Percentiles rank a stretch among this genome's conserved stretches.
Conservation (phyloP, 1,284 basidiomycete genomes). For the Ceratobasidium sp. region DNA sequence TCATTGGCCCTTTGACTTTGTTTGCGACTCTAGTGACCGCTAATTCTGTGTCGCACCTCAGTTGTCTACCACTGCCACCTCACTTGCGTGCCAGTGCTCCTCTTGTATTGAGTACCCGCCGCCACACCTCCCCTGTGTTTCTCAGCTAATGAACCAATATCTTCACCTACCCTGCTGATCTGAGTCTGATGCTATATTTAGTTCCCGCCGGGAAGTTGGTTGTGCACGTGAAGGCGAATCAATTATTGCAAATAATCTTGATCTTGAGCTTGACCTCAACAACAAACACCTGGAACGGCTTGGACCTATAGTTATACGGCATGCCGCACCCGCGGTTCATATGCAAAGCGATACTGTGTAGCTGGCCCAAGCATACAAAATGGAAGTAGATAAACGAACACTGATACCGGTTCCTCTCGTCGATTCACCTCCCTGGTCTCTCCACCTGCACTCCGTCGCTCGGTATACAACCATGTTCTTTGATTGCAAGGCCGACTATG, state of each 20-base stretch:
- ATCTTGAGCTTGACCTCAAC: neutral
- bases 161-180: neutral
- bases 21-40: too few species aligned
- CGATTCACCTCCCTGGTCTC: neutral
- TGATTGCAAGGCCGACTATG: slow-evolving; percentile 27
- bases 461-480: slow-evolving; percentile 12
- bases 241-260: slow-evolving; percentile 4
- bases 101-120: too few species aligned
- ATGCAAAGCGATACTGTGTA: neutral
- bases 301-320: neutral
- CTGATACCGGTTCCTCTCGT: neutral
- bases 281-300: neutral
- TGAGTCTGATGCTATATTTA: neutral
- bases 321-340: neutral
- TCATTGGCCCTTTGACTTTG: too few species aligned
- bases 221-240: neutral
- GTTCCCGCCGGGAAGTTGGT: neutral
- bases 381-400: neutral
- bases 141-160: too few species aligned
- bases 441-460: neutral
- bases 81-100: too few species aligned
- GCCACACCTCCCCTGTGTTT: too few species aligned
- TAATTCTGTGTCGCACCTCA: too few species aligned
- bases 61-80: too few species aligned
- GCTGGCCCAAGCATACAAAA: neutral